These are phyloP conservation scores for Rhizophagus sp. DNA, from an alignment of 192 early-diverging fungal species.

Conservation along the genomic window DNA sequence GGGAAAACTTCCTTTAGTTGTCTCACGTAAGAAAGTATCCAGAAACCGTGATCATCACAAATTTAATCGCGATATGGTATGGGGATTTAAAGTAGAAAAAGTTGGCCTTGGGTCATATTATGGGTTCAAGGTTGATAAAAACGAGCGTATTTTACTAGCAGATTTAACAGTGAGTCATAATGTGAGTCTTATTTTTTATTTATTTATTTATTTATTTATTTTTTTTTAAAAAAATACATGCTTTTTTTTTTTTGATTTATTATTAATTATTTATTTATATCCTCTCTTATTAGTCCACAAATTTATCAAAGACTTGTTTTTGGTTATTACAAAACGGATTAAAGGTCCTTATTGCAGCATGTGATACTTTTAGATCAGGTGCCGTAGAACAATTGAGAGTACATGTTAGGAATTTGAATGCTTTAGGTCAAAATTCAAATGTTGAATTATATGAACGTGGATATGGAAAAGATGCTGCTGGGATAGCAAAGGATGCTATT, in stretches of 20 bases:
- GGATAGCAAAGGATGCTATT: conserved; percentile 94
- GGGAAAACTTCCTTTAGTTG: not conserved
- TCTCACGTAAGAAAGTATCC: not conserved
- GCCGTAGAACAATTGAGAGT: conserved; percentile 95
- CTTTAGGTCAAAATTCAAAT: conserved; percentile 60
- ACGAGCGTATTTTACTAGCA: conserved; percentile 51
- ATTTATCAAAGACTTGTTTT: conserved; percentile 92
- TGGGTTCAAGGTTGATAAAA: conserved; percentile 55
- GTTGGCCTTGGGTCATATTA: conserved; percentile 48
- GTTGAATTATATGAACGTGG: conserved; percentile 94
- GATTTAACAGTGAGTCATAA: conserved; percentile 53
- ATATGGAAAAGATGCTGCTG: conserved; percentile 96
- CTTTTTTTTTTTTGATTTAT: not conserved
- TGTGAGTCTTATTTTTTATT: not conserved
- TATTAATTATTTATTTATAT: not conserved
- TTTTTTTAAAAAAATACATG: not conserved
- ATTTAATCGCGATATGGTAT: conserved; percentile 13
- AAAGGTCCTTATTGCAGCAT: conserved; percentile 90
- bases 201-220: not conserved
- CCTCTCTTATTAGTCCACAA: conserved; percentile 74
- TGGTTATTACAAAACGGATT: conserved; percentile 92
- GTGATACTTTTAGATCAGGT: conserved; percentile 95
- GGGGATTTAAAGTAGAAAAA: conserved; percentile 41
- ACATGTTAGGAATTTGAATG: conserved; percentile 83
- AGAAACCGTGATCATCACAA: not conserved